Base-by-base conservation (phyloP, 495 filamentous ascomycete genomes). In the Astrothelium subdiscretum region DNA sequence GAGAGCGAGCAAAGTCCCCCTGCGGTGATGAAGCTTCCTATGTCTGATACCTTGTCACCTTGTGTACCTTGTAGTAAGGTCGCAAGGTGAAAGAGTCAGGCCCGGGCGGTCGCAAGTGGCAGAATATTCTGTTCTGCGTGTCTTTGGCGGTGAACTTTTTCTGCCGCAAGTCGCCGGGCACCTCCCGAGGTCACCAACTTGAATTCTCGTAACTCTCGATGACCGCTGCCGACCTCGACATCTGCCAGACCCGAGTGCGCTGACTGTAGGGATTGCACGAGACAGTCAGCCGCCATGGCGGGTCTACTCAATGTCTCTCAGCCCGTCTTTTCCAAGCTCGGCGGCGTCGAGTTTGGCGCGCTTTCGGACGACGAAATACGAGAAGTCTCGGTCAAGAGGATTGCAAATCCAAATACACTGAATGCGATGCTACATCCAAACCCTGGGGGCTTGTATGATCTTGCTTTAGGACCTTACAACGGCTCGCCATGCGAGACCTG, bases 391-490 rank as follows among this genome's bases (percentile, higher is more conserved):
- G 95, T 96, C 62, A 94, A 91, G 78, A 84, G 84, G 74, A 94
- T 99, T 67, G 84, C 91, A 64, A 92, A 92, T 78, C 85, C 90
- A 24, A 85, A 80, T 44, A 96, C 95, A 24, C 91, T 97, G 73
- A 92, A 96, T 73, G 87, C 83, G 63, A 82, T 95, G 44, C 79
- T 92, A 67, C 90, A 91, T 69, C 90, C 90, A 43, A 79, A 88
- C 32, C 89, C 90, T 22, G 88, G 90, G 62, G 95, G 95, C 69
- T 80, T 99, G 8, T 95, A 97, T 71, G 95, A 97, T 74, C 80
- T 90, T 51, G 91, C 94, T 59, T 79, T 99, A 59, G 95, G 95
- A n/a, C 88, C 94, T 59, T 92, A 88, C 83, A 82, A 83, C 57
- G 90, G 95, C 68, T 80, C 85, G 70, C 76, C 82, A 87, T 96